Conservation (phyloP, 345 rosid species). For the Diplotaxis tenuifolia region DNA sequence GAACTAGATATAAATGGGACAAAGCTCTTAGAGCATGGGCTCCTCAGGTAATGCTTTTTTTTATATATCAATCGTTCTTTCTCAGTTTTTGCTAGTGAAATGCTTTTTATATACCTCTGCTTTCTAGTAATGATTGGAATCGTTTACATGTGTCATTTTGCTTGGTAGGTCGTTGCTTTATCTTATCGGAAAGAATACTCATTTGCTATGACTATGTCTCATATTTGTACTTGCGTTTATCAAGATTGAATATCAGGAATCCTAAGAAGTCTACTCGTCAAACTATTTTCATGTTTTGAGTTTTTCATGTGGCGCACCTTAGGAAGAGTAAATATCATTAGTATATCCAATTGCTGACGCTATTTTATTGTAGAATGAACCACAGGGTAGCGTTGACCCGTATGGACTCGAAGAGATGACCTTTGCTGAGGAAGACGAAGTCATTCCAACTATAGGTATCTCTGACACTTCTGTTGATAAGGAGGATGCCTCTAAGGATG, state of each 20-base stretch:
- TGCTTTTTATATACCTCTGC: not conserved
- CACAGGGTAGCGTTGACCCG: slow-evolving; percentile 34
- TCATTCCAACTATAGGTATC: slow-evolving; percentile 45
- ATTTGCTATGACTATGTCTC: slow-evolving; percentile 3
- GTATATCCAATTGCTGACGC: not conserved
- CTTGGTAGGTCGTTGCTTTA: slow-evolving; percentile 14
- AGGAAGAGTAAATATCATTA: not conserved
- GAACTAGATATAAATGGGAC: slow-evolving; percentile 87
- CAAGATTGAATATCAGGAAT: slow-evolving; percentile 11
- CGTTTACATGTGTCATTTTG: slow-evolving; percentile 11
- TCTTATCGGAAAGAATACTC: not conserved
- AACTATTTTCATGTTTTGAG: not conserved
- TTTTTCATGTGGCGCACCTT: not conserved
- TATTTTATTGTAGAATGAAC: slow-evolving; percentile 45
- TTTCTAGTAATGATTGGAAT: slow-evolving; percentile 1
- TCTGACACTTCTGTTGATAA: slow-evolving; percentile 42
- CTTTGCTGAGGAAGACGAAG: slow-evolving; percentile 73
- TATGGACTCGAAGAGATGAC: slow-evolving; percentile 85
- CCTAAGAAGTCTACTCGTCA: not conserved
- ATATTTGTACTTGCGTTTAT: slow-evolving; percentile 1
- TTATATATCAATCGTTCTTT: not conserved
- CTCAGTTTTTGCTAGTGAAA: not conserved
- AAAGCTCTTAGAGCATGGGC: slow-evolving; percentile 71
- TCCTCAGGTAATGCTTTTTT: slow-evolving; percentile 78
- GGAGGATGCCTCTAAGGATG: slow-evolving; percentile 29